Evolutionary conservation across 306 rosid species (phyloP).

Genomic region (Cucurbita ficifolia): DNA sequence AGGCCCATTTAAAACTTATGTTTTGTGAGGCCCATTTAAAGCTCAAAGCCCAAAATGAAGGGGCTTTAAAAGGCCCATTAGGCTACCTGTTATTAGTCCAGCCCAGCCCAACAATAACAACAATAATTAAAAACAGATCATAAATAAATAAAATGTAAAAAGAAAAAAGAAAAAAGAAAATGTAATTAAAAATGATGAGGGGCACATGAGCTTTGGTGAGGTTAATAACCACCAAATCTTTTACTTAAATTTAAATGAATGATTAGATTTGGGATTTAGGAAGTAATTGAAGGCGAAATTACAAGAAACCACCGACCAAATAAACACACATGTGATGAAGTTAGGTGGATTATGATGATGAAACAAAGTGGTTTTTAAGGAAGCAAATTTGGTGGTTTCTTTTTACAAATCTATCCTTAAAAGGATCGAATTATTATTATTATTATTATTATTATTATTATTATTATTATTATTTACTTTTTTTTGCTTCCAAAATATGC

Average conservation of each 20-base stretch:
- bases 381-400: background rate
- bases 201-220: background rate
- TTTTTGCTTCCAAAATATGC: background rate
- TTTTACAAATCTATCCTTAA: background rate
- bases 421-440: background rate
- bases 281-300: background rate
- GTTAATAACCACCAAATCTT: background rate
- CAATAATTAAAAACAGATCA: too few relatives aligned
- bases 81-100: background rate
- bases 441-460: too few relatives aligned
- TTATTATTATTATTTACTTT: background rate
- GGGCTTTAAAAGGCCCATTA: background rate
- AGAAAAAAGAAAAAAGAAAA: too few relatives aligned
- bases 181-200: background rate
- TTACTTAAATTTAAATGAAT: background rate
- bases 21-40: too few relatives aligned
- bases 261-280: background rate
- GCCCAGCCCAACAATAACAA: background rate
- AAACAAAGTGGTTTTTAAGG: background rate
- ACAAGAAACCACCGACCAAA: background rate
- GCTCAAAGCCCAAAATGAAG: background rate
- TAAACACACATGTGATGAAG: background rate
- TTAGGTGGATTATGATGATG: background rate
- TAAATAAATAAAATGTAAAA: too few relatives aligned
- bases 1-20: too few relatives aligned